Evolutionary conservation across 257 asterid species (phyloP).

Genomic region (Agastache rugosa): DNA sequence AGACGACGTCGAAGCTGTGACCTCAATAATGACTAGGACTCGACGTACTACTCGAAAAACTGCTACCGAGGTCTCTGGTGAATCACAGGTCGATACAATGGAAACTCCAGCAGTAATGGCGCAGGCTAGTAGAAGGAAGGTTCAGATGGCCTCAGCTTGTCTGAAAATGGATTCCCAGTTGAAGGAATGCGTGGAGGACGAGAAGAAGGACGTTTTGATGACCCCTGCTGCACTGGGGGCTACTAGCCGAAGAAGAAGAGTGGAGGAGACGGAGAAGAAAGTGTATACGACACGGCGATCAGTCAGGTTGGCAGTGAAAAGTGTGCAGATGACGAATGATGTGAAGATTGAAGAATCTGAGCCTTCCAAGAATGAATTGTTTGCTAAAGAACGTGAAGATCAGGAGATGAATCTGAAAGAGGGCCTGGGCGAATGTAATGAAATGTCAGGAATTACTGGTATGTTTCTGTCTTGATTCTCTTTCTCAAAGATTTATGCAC

Average conservation of each 20-base stretch:
- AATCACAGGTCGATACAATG: conserved; percentile 31
- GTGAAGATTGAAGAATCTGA: conserved; percentile 34
- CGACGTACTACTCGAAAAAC: conserved; percentile 52
- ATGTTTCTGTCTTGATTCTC: conserved; percentile 6
- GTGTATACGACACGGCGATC: conserved; percentile 70
- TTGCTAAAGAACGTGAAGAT: conserved; percentile 37
- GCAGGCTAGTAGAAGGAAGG: conserved; percentile 51
- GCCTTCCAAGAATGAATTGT: conserved; percentile 39
- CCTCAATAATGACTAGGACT: conserved; percentile 44
- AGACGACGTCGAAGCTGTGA: conserved; percentile 44
- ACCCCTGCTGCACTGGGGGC: conserved; percentile 56
- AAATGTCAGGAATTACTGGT: conserved; percentile 51
- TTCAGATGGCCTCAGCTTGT: conserved; percentile 44
- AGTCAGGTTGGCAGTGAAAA: conserved; percentile 63
- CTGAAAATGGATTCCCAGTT: conserved; percentile 58
- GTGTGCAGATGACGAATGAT: conserved; percentile 17
- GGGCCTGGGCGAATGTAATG: conserved; percentile 32
- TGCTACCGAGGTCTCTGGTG: conserved; percentile 34
- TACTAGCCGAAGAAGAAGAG: conserved; percentile 51
- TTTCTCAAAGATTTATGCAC: background rate
- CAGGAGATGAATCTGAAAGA: conserved; percentile 31
- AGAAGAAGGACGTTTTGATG: conserved; percentile 38
- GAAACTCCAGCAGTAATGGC: conserved; percentile 44
- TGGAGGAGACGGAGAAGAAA: conserved; percentile 43
- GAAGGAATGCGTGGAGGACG: conserved; percentile 51